These are phyloP conservation scores for Spathaspora boniae DNA, from an alignment of 805 yeast genomes.

Conservation along the genomic window DNA sequence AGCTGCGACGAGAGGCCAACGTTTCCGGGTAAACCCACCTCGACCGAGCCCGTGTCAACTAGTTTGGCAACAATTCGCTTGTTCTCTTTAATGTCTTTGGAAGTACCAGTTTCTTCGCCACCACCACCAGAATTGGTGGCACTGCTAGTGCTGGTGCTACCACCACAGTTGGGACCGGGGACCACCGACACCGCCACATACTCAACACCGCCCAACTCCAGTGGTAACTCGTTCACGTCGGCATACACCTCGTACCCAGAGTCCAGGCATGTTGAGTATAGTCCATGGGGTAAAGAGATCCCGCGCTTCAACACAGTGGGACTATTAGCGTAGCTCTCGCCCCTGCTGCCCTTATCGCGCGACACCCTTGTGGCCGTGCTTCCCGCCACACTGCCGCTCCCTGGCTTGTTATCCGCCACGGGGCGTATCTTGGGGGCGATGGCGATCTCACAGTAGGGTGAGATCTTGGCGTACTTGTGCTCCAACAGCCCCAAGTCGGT, in stretches of 20 bases:
- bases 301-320: slow-evolving; percentile 49
- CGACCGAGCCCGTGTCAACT: slow-evolving; percentile 35
- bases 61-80: slow-evolving; percentile 51
- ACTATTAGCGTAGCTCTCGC: slow-evolving; percentile 22
- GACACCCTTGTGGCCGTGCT: slow-evolving; percentile 21
- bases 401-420: no score
- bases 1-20: slow-evolving; percentile 54
- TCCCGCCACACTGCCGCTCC: slow-evolving; percentile 21
- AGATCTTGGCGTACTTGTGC: slow-evolving; percentile 47
- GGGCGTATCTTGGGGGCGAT: slow-evolving; percentile 61
- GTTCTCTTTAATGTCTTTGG: slow-evolving; percentile 29
- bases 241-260: slow-evolving; percentile 44
- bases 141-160: not conserved
- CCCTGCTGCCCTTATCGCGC: slow-evolving; percentile 8
- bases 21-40: slow-evolving; percentile 22
- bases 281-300: slow-evolving; percentile 51
- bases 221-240: slow-evolving; percentile 34
- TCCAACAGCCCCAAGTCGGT: slow-evolving; percentile 43
- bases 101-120: slow-evolving; percentile 11
- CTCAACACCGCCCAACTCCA: slow-evolving; percentile 18
- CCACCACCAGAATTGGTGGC: slow-evolving; percentile 7
- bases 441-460: slow-evolving; percentile 64
- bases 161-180: slow-evolving; percentile 42
- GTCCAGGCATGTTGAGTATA: slow-evolving; percentile 20
- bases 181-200: slow-evolving; percentile 51